These are phyloP conservation scores for Lentinula boryana DNA, from an alignment of 768 basidiomycete species.

Conservation along the genomic window DNA sequence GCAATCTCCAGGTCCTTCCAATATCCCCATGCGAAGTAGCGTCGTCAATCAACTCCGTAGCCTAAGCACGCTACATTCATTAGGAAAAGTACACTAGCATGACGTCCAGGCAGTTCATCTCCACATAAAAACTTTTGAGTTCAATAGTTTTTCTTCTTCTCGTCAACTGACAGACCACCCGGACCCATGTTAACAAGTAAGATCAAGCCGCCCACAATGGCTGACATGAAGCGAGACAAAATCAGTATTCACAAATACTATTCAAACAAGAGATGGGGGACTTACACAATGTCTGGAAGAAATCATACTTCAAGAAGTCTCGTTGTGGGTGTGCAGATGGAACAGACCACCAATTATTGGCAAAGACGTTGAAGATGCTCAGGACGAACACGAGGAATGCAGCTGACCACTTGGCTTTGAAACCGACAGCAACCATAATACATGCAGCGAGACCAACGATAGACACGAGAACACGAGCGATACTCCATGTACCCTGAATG, in stretches of 20 bases:
- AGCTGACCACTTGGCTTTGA: conserved; percentile 99
- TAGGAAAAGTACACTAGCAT: not conserved
- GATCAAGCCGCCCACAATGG: conserved; percentile 96
- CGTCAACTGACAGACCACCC: conserved; percentile 95
- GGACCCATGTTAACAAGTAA: conserved; percentile 98
- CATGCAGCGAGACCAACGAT: conserved; percentile 89
- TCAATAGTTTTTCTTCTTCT: conserved; percentile 96
- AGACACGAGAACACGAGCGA: conserved; percentile 82
- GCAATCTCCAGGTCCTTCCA: not conserved
- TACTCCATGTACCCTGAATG: conserved; percentile 86
- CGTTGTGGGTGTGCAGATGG: conserved; percentile 89
- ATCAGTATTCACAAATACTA: not conserved
- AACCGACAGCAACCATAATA: conserved; percentile 94
- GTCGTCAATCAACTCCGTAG: not conserved
- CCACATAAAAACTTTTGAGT: not conserved
- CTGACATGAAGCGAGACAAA: conserved; percentile 17
- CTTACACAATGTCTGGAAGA: conserved; percentile 92
- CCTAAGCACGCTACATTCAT: not conserved
- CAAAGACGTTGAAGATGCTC: conserved; percentile 94
- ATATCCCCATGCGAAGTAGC: not conserved
- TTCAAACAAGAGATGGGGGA: conserved; percentile 7
- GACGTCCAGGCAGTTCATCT: not conserved
- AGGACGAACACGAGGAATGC: conserved; percentile 89
- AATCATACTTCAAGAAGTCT: conserved; percentile 99
- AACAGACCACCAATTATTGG: conserved; percentile 98